Base-by-base conservation (phyloP, 2,329 filamentous ascomycete genomes). In the Pseudogymnoascus sp. region DNA sequence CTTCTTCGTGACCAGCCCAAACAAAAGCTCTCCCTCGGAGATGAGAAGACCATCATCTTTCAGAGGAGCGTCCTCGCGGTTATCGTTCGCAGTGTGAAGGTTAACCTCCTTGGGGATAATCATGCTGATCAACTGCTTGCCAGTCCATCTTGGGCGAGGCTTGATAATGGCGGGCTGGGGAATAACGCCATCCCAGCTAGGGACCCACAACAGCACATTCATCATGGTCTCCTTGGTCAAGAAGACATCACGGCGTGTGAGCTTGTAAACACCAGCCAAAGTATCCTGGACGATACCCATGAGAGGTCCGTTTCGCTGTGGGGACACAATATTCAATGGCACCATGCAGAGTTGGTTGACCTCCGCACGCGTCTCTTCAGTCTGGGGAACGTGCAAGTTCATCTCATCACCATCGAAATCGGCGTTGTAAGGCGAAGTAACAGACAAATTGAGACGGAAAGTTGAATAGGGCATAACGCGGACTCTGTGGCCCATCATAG, bases 261-360 rank as follows among this genome's bases (percentile, higher is more conserved):
- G 87, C 80, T 99, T 99, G 84, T 97, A 99, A 47, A 92, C 88
- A 77, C 95, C 94, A 69, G 92, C 94, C 64, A 99, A 82, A 23
- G 93, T 96, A 76, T 99, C 94, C 75, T 99, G 94, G 21, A 99
- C 94, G 69, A 99, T 97, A 85, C 95, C 95, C 95, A 99, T 99
- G 63, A 99, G 82, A 56, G 94, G 95, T 63, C 91, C 90, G 77
- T 99, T 99, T 73, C 92, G 88, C 76, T 99, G 94, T 4, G 94
- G 94, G 1, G 95, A 99, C 8, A 99, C 95, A 71, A 99, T 97
- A 76, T 99, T 97, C 70, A 94, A 84, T 0, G 94, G 94, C n/a
- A 99, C 94, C 83, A 97, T 89, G 75, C 93, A 97, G 12, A 99
- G 84, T 74, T 97, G 89, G 75, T 87, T 91, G 69, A 99, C 86